Conservation (phyloP, 352 stramenopile species). For the Phytophthora fragariaefolia region DNA sequence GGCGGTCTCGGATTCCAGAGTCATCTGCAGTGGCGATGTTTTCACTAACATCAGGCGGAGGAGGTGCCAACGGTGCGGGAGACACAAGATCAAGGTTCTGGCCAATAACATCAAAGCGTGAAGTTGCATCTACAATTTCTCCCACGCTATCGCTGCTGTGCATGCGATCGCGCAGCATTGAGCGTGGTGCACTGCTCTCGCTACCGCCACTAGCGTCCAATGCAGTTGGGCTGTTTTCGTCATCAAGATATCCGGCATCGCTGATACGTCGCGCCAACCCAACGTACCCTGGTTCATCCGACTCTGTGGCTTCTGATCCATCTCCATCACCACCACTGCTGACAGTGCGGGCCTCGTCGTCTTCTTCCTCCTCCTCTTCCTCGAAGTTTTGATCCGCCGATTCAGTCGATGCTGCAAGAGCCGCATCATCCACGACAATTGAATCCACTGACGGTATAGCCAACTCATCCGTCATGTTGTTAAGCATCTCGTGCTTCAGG, state of each 20-base stretch:
- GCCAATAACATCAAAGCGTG: conserved; percentile 27
- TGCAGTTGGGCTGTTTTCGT: conserved; percentile 29
- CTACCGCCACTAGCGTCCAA: conserved; percentile 25
- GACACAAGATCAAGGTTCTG: conserved; percentile 33
- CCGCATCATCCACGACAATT: conserved; percentile 44
- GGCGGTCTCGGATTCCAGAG: conserved; percentile 29
- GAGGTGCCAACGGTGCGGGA: conserved; percentile 27
- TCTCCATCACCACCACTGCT: conserved; percentile 44
- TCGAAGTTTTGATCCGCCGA: conserved; percentile 43
- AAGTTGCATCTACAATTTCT: conserved; percentile 40
- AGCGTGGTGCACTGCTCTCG: conserved; percentile 19
- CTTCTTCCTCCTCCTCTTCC: conserved; percentile 58
- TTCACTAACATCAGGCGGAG: conserved; percentile 23
- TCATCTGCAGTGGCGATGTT: conserved; percentile 17
- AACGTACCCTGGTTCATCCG: conserved; percentile 39
- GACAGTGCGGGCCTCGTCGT: conserved; percentile 36
- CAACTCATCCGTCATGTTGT: conserved; percentile 44
- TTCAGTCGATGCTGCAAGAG: conserved; percentile 29
- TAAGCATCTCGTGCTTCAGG: conserved; percentile 43
- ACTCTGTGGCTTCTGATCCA: conserved; percentile 30
- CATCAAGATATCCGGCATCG: conserved; percentile 47
- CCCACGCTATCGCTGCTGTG: conserved; percentile 46
- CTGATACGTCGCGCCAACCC: conserved; percentile 41
- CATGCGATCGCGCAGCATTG: conserved; percentile 45
- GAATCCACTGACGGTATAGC: conserved; percentile 42